Percentiles rank a stretch among this genome's conserved stretches.
Evolutionary conservation across 1,284 basidiomycete species (phyloP).

Genomic region (Pterulicium gracile): DNA sequence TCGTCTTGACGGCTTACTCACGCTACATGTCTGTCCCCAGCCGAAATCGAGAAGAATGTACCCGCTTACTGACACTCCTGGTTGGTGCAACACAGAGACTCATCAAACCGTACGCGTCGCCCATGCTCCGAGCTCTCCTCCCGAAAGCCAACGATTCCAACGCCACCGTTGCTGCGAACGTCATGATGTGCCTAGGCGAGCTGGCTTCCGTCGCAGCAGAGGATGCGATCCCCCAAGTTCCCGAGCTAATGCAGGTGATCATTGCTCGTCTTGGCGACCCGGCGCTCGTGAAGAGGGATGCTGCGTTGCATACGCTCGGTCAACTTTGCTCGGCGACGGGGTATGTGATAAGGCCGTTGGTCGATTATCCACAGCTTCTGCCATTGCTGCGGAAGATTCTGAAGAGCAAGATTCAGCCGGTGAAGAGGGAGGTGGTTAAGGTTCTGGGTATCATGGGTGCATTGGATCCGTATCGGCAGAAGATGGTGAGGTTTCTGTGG

Average conservation of each 20-base stretch:
- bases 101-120: constrained; percentile 95
- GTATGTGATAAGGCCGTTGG: constrained; percentile 86
- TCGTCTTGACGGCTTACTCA: constrained; percentile 7
- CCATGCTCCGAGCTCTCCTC: constrained; percentile 88
- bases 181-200: constrained; percentile 92
- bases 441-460: constrained; percentile 96
- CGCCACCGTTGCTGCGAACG: constrained; percentile 84
- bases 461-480: constrained; percentile 94
- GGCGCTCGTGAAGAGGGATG: constrained; percentile 81
- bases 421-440: constrained; percentile 87
- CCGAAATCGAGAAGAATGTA: constrained; percentile 87
- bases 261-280: constrained; percentile 85
- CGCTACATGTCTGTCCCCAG: constrained; percentile 3
- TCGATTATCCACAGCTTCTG: constrained; percentile 89
- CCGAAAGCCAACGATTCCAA: constrained; percentile 82
- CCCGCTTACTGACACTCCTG: constrained; percentile 77
- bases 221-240: constrained; percentile 76
- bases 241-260: constrained; percentile 84
- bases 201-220: constrained; percentile 91
- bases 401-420: constrained; percentile 69
- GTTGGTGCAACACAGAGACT: constrained; percentile 88
- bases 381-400: constrained; percentile 82
- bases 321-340: constrained; percentile 95
- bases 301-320: constrained; percentile 88
- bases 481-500: constrained; percentile 24